Evolutionary conservation across 176 grass and related monocot genomes (phyloP).

Genomic region (Aegilops sharonensis): DNA sequence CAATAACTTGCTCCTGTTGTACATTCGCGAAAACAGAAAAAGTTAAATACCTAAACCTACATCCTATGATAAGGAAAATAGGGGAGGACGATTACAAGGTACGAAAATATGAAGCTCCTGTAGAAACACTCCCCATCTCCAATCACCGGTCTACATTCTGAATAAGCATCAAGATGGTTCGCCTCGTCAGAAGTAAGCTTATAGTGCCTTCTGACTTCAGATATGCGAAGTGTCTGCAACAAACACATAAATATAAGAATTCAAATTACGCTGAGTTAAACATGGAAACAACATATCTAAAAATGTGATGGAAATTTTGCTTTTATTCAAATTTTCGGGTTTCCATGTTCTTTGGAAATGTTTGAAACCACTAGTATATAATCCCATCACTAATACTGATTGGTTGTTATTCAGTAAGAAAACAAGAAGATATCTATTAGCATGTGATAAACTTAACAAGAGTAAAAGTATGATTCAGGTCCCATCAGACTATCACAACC

Average conservation of each 20-base stretch:
- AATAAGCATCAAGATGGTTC: background rate
- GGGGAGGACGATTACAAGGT: constrained; percentile 35
- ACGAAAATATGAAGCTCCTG: constrained; percentile 54
- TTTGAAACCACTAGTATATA: constrained; percentile 3
- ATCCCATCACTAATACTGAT: background rate
- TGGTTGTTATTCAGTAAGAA: background rate
- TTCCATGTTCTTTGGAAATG: constrained; percentile 11
- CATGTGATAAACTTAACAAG: background rate
- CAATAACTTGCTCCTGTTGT: constrained; percentile 48
- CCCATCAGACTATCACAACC: background rate
- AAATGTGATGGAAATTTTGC: constrained; percentile 2
- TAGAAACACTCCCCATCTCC: constrained; percentile 52
- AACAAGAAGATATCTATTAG: background rate
- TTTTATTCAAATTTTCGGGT: background rate
- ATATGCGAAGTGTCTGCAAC: constrained; percentile 23
- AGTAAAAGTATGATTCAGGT: background rate
- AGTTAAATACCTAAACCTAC: constrained; percentile 16
- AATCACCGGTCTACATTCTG: constrained; percentile 8
- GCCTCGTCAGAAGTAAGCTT: background rate
- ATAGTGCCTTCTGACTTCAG: background rate
- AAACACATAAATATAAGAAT: constrained; percentile 9
- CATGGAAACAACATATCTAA: background rate
- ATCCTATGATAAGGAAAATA: constrained; percentile 21
- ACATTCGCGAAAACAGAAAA: background rate
- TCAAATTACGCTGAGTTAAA: constrained; percentile 12